Base-by-base conservation (phyloP, 2,329 filamentous ascomycete species). In the Pyricularia sp. region DNA sequence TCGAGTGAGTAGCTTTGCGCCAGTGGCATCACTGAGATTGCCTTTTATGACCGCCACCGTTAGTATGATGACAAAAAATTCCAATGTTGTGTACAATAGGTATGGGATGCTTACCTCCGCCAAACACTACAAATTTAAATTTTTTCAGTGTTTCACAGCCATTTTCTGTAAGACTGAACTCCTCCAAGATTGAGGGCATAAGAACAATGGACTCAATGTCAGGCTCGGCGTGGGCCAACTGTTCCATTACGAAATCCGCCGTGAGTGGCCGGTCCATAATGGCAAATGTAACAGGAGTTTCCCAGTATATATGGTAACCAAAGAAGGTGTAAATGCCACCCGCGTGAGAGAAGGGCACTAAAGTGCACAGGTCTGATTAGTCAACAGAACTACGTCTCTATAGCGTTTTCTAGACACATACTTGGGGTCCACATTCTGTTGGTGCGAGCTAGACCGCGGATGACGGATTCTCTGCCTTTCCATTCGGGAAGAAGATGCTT, bases 151-250 rank as follows among this genome's bases (percentile, higher is more conserved):
- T 33, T 19, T 69, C 66, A 6, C 74, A 65, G 1, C 72, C 68
- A 2, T 73, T 67, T 0, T 73, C 70, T 24, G 66, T 70, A 16
- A 72, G 66, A 59, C 73, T 75, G 69, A 79, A 72, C 1, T 78
- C 76, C 60, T 77, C 77, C 0, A 79, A 63, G n/a, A 78, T 70
- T 0, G 74, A 71, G 0, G 76, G 76, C 2, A 75, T 69, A 2
- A 74, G 65, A 0, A 75, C 24, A 0, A 69, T 64, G 5, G 69
- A 68, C 16, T 75, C 68, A 3, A 70, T 68, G 0, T 68, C 60
- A 3, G 70, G 65, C 22, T 6, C 6, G 6, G 49, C 49, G 22
- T 55, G 49, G 2, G 22, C 49, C 49, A 55, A 22, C 49, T 72
- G 53, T 0, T 69, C 40, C 2, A 75, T 59, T n/a, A 72, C 69